phyloP scores from a whole-genome alignment of 2,329 filamentous ascomycete genomes.

The Neoarthrinium moseri region DNA sequence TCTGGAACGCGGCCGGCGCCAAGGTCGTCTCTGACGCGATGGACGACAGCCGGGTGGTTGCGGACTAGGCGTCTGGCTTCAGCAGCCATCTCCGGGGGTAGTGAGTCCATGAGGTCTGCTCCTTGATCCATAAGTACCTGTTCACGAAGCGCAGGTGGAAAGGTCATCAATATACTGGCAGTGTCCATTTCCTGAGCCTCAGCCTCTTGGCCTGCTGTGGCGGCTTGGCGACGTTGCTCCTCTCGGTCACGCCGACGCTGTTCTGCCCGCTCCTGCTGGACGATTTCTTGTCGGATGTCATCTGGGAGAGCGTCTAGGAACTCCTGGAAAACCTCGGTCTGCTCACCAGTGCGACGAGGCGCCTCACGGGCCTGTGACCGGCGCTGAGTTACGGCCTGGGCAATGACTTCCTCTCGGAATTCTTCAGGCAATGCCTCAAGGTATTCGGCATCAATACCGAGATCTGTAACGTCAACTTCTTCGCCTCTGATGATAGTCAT shows the following conservation, averaged over 20 bases:
- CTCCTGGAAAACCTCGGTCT: slow-evolving; percentile 84
- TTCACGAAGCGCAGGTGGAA: slow-evolving; percentile 80
- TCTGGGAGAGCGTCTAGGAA: slow-evolving; percentile 91
- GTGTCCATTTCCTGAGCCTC: slow-evolving; percentile 75
- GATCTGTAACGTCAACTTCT: slow-evolving; percentile 87
- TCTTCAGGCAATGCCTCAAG: slow-evolving; percentile 97
- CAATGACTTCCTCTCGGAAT: slow-evolving; percentile 91
- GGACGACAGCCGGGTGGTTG: slow-evolving; percentile 30
- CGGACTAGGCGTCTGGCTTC: slow-evolving; percentile 73
- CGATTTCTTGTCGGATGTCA: slow-evolving; percentile 85
- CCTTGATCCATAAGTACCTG: slow-evolving; percentile 90
- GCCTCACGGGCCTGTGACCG: slow-evolving; percentile 73
- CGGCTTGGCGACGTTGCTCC: slow-evolving; percentile 68
- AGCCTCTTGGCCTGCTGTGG: slow-evolving; percentile 51
- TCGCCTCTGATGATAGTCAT: slow-evolving; percentile 83
- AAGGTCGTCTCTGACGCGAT: slow-evolving; percentile 42
- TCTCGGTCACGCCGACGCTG: slow-evolving; percentile 86
- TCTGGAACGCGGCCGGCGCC: slow-evolving; percentile 22
- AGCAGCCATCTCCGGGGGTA: slow-evolving; percentile 82
- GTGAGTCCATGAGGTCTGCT: slow-evolving; percentile 77
- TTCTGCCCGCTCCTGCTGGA: slow-evolving; percentile 86
- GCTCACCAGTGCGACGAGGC: slow-evolving; percentile 67
- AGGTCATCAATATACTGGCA: slow-evolving; percentile 86
- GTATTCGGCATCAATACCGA: slow-evolving; percentile 94
- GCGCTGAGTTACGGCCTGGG: slow-evolving; percentile 81